Conservation (phyloP, 768 basidiomycete species). For the Tubosaeta brunneosetosa region DNA sequence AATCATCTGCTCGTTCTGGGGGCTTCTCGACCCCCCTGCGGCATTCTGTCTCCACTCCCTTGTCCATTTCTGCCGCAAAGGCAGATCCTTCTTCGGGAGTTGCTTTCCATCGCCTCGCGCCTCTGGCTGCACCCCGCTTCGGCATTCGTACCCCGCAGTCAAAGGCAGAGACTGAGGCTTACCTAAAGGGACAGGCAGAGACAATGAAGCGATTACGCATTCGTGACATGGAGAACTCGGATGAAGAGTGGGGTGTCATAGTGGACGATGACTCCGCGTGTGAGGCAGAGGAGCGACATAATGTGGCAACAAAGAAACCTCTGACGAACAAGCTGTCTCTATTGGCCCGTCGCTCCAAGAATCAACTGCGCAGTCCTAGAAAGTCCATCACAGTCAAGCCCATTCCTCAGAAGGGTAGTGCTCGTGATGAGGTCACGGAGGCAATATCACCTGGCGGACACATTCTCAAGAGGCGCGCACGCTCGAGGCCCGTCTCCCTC, state of each 20-base stretch:
- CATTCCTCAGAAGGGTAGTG: constrained; percentile 38
- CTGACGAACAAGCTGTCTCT: constrained; percentile 28
- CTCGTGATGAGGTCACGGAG: constrained; percentile 56
- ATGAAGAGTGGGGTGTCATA: constrained; percentile 40
- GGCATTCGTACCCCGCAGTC: constrained; percentile 29
- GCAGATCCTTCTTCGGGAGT: constrained; percentile 32
- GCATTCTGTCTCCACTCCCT: constrained; percentile 39
- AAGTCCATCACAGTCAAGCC: constrained; percentile 20
- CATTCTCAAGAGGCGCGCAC: constrained; percentile 68
- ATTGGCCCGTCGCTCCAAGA: constrained; percentile 25
- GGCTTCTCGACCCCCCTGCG: constrained; percentile 56
- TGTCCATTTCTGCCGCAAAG: constrained; percentile 33
- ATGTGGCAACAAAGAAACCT: constrained; percentile 26
- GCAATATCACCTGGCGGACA: constrained; percentile 75
- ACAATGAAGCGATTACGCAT: constrained; percentile 60
- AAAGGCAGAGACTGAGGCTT: constrained; percentile 34
- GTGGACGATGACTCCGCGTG: constrained; percentile 49
- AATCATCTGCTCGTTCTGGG: constrained; percentile 44
- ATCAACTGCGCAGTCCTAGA: constrained; percentile 28
- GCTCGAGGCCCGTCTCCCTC: constrained; percentile 64
- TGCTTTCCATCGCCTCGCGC: constrained; percentile 33
- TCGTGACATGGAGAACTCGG: constrained; percentile 47
- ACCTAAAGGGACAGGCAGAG: constrained; percentile 52
- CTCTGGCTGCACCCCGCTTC: constrained; percentile 31
- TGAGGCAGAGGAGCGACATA: constrained; percentile 43